phyloP scores from a whole-genome alignment of 208 protist genomes.

The Trypanosoma conorhini region DNA sequence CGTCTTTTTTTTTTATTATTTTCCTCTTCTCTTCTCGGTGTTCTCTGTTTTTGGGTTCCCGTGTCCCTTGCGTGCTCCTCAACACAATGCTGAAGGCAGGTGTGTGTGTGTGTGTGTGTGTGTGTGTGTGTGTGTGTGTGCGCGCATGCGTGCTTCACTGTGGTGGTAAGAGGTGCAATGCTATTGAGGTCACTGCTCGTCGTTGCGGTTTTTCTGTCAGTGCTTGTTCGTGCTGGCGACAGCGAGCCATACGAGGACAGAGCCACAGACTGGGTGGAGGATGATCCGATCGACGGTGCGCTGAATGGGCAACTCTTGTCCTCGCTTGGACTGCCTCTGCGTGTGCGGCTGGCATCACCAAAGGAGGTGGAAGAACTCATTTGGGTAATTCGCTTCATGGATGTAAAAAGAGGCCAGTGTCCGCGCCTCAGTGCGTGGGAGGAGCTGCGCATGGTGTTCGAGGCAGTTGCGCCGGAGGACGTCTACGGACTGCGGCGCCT shows the following conservation, averaged over 20 bases:
- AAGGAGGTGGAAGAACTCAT: constrained; percentile 9
- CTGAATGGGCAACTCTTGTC: constrained; percentile 21
- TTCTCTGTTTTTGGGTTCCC: background rate
- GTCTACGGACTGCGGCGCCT: constrained; percentile 16
- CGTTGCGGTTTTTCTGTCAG: constrained; percentile 8
- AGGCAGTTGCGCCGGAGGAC: constrained; percentile 1
- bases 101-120: constrained; percentile 4
- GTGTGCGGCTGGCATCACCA: constrained; percentile 4
- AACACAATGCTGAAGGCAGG: background rate
- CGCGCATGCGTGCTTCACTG: background rate
- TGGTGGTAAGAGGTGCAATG: background rate
- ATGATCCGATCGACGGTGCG: background rate
- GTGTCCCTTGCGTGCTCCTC: background rate
- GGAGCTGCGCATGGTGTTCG: constrained; percentile 9
- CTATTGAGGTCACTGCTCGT: background rate
- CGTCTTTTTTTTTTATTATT: constrained; percentile 8
- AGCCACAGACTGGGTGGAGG: background rate
- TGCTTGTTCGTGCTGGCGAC: background rate
- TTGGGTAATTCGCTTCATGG: constrained; percentile 13
- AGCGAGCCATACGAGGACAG: background rate
- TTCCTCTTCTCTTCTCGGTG: background rate
- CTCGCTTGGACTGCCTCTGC: constrained; percentile 15
- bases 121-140: constrained; percentile 8
- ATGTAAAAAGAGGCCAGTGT: constrained; percentile 11
- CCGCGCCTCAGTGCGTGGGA: constrained; percentile 9